Base-by-base conservation (phyloP, 768 basidiomycete genomes). In the Fomitopsis serialis region DNA sequence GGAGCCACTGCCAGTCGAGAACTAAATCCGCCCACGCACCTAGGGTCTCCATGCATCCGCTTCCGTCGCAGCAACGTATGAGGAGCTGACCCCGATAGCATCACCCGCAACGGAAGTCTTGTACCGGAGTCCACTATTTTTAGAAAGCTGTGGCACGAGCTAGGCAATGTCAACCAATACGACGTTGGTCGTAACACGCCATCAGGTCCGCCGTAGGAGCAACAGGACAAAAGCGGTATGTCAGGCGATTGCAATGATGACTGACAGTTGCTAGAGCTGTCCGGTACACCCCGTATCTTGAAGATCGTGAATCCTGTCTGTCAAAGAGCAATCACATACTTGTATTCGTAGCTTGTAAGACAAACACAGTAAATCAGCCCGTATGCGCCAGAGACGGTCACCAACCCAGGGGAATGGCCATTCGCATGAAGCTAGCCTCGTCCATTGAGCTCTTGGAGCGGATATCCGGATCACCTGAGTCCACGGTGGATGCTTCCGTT, bases 401-500 rank as follows among this genome's bases (percentile, higher is more conserved):
- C 60, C 62, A 63, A 40, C 54, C 60, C 17, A 61, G 50, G 13
- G 45, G 37, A 8, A 15, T 53, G 6, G 62, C 60, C 51, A 63
- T 60, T 22, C 58, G 60, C 35, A 59, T 34, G 46, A 63, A 61
- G 49, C 60, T 61, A 12, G 56, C 58, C 42, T 63, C 62, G 51
- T 60, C 50, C 43, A 61, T 53, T 2, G 60, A 59, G 24, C 50
- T 57, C 13, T 49, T 35, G 5, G 55, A 55, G 2, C 6, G 7
- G 36, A 45, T 22, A 27, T 21, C 29, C 17, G n/a, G n/a, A n/a
- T n/a, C n/a, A n/a, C n/a, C n/a, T 42, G 25, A 29, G 29, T 29
- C 43, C 42, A 23, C 40, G 22, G 21, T 19, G 7, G 13, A 36
- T 45, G 5, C 22, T 23, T 25, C 34, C 42, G n/a, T 40, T 19